Evolutionary conservation across 805 yeast species (phyloP).

Genomic region (Candida corydali): DNA sequence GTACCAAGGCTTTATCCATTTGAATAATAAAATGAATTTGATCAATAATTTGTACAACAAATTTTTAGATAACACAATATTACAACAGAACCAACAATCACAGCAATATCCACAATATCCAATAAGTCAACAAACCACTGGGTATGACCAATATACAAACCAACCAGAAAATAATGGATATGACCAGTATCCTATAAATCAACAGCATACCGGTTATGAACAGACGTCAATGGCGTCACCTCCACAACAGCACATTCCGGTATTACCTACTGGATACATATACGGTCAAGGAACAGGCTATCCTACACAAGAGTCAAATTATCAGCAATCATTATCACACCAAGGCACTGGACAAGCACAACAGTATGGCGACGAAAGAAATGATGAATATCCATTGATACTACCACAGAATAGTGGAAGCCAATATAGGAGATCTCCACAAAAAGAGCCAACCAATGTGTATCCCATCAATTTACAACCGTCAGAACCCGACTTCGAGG

Average conservation of each 20-base stretch:
- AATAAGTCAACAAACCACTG: slow-evolving; percentile 2
- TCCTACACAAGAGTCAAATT: neutral
- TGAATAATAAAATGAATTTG: slow-evolving; percentile 75
- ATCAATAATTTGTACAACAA: slow-evolving; percentile 74
- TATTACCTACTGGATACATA: neutral
- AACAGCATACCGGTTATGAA: neutral
- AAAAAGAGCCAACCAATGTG: neutral
- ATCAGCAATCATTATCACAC: neutral
- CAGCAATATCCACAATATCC: neutral
- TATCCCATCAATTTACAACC: slow-evolving; percentile 7
- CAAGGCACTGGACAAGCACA: slow-evolving; percentile 1
- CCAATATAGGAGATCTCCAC: slow-evolving; percentile 1
- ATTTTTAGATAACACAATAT: slow-evolving; percentile 46
- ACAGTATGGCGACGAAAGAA: neutral
- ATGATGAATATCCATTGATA: neutral
- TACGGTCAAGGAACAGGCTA: neutral
- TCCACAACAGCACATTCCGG: neutral
- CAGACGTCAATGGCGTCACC: neutral
- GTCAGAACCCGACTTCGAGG: slow-evolving; percentile 10
- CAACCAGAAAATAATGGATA: neutral
- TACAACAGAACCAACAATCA: slow-evolving; percentile 1
- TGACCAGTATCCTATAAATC: neutral
- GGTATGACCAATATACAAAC: neutral
- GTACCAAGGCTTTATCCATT: slow-evolving; percentile 62
- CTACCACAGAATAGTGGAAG: neutral